Percentiles rank a stretch among this genome's conserved stretches.
Conservation (phyloP, 352 stramenopile species). For the Pilasporangium apinafurcum region DNA sequence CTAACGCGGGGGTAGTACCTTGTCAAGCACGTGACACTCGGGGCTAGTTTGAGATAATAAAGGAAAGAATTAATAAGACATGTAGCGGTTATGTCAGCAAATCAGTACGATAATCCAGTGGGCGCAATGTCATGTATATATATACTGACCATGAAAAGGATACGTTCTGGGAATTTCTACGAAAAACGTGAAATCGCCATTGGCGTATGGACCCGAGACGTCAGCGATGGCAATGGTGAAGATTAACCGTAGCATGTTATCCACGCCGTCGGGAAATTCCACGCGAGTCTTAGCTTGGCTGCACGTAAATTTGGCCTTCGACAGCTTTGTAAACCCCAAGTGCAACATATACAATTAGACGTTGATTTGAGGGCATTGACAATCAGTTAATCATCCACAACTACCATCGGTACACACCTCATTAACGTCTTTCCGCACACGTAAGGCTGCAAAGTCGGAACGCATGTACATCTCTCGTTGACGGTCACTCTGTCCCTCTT, state of each 20-base stretch:
- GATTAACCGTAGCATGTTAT: constrained; percentile 79
- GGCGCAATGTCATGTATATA: too few relatives aligned
- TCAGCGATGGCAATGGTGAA: constrained; percentile 79
- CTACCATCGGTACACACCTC: constrained; percentile 29
- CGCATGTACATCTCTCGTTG: constrained; percentile 73
- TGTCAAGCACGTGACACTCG: constrained; percentile 62
- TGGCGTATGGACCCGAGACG: constrained; percentile 63
- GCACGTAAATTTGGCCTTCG: constrained; percentile 79
- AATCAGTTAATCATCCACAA: neutral
- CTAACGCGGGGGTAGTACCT: constrained; percentile 24
- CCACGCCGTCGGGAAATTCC: constrained; percentile 73
- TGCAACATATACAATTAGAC: neutral
- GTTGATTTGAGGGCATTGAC: neutral
- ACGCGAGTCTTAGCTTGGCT: constrained; percentile 69
- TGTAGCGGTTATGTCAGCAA: neutral
- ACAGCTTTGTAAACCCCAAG: constrained; percentile 28
- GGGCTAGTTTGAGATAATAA: constrained; percentile 23
- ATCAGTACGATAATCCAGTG: neutral
- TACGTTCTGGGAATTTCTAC: constrained; percentile 86
- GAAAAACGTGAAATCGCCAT: constrained; percentile 83
- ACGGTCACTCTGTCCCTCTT: too few relatives aligned
- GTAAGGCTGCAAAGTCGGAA: constrained; percentile 70
- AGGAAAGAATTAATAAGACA: neutral
- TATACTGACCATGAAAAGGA: constrained; percentile 66
- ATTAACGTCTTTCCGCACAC: constrained; percentile 83